A percentile compares a stretch with the other conserved stretches of the same genome.
phyloP scores from a whole-genome alignment of 2,329 filamentous ascomycete genomes.

The Fusarium clavum region DNA sequence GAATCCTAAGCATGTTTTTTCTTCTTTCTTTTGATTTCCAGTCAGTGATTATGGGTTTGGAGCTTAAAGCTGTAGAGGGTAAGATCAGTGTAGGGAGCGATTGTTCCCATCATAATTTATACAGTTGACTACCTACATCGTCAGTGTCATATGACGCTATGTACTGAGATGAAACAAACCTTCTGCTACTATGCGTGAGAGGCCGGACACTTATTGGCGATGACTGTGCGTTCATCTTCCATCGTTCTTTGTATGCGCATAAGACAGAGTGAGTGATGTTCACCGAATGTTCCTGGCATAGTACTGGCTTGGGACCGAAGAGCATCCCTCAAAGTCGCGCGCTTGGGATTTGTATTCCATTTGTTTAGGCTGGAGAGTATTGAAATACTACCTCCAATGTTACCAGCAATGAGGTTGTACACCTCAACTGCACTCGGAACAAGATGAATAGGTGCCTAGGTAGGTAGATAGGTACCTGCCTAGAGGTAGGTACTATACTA shows the following conservation, averaged over 20 bases:
- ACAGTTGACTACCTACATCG: conserved; percentile 12
- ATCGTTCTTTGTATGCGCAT: neutral
- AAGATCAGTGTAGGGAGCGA: conserved; percentile 19
- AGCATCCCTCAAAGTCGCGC: neutral
- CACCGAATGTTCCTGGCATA: neutral
- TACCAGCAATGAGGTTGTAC: neutral
- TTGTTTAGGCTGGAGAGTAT: too few species aligned
- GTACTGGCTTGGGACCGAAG: neutral
- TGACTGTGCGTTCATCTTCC: neutral
- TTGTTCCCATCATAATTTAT: conserved; percentile 35
- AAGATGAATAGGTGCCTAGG: neutral
- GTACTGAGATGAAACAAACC: neutral
- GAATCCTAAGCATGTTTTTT: conserved; percentile 55
- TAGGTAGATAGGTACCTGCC: too few species aligned
- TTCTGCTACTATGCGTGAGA: neutral
- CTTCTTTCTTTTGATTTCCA: neutral
- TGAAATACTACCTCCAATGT: neutral
- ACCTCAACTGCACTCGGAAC: neutral
- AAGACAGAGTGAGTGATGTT: neutral
- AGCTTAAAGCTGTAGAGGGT: conserved; percentile 18
- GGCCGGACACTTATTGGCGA: neutral
- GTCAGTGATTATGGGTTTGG: conserved; percentile 8
- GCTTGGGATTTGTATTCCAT: neutral
- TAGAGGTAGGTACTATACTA: too few species aligned
- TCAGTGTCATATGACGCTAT: neutral